phyloP scores from a whole-genome alignment of 352 stramenopile genomes.

The Pythium coloratum region DNA sequence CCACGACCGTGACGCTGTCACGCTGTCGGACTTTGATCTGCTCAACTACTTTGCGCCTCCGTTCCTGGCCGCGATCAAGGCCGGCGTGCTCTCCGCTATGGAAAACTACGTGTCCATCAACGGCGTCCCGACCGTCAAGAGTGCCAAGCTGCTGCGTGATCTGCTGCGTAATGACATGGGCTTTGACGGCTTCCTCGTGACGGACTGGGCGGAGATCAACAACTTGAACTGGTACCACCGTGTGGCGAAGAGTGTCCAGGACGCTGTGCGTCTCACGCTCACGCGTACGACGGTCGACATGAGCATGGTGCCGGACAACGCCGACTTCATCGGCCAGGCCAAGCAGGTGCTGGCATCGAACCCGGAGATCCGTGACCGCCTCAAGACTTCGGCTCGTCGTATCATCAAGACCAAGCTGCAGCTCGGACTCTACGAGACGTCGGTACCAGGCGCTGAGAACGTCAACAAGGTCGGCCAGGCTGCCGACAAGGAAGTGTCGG shows the following conservation, averaged over 20 bases:
- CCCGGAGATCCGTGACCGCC: slow-evolving; percentile 20
- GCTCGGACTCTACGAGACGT: slow-evolving; percentile 26
- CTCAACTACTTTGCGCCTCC: slow-evolving; percentile 86
- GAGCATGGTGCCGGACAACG: slow-evolving; percentile 62
- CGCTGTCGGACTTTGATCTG: slow-evolving; percentile 71
- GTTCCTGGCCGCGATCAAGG: slow-evolving; percentile 81
- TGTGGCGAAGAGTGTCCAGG: slow-evolving; percentile 31
- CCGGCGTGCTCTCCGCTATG: slow-evolving; percentile 89
- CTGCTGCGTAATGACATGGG: slow-evolving; percentile 55
- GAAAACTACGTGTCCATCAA: slow-evolving; percentile 94
- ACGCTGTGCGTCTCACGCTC: slow-evolving; percentile 54
- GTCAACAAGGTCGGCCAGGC: slow-evolving; percentile 33
- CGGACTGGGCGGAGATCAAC: slow-evolving; percentile 81
- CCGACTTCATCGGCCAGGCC: slow-evolving; percentile 30
- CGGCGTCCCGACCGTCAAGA: slow-evolving; percentile 88
- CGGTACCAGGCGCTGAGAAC: slow-evolving; percentile 22
- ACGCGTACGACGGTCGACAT: slow-evolving; percentile 76
- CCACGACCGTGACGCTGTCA: slow-evolving; percentile 80
- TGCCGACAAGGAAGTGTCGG: slow-evolving; percentile 20
- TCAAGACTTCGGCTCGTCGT: slow-evolving; percentile 26
- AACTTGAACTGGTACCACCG: slow-evolving; percentile 68
- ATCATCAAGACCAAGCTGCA: slow-evolving; percentile 31
- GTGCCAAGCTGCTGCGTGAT: slow-evolving; percentile 50
- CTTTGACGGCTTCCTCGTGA: slow-evolving; percentile 78
- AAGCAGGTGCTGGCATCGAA: slow-evolving; percentile 31